Conservation (phyloP, 257 asterid species). For the Fraxinus excelsior region DNA sequence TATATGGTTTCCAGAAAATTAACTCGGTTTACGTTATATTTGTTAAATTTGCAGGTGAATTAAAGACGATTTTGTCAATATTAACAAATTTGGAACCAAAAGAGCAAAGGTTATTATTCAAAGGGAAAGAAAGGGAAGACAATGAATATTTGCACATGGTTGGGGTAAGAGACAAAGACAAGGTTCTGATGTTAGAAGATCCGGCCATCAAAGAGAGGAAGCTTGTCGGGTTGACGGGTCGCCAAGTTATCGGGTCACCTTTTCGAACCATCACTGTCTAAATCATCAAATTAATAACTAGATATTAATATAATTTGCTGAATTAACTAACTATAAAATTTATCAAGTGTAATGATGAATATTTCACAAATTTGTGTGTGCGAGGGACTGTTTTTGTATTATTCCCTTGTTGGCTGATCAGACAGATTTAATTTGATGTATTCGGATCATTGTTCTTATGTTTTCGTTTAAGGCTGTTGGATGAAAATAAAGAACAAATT, state of each 20-base stretch:
- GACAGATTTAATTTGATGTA: background rate
- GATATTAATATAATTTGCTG: background rate
- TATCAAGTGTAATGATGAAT: constrained; percentile 28
- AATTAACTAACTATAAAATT: constrained; percentile 31
- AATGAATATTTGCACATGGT: constrained; percentile 77
- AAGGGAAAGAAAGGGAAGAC: constrained; percentile 85
- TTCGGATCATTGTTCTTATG: too few species aligned
- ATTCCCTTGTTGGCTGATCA: constrained; percentile 41
- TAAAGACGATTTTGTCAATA: constrained; percentile 59
- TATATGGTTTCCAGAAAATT: background rate
- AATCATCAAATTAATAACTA: constrained; percentile 17
- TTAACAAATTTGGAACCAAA: constrained; percentile 60
- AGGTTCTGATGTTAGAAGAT: constrained; percentile 72
- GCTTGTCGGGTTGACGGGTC: constrained; percentile 41
- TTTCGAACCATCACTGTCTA: constrained; percentile 61
- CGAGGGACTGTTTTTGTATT: constrained; percentile 20
- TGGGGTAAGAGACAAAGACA: constrained; percentile 77
- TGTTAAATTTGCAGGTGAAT: constrained; percentile 46
- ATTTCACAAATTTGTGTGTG: constrained; percentile 33
- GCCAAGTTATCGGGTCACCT: constrained; percentile 42
- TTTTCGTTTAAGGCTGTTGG: too few species aligned
- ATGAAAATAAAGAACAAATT: too few species aligned
- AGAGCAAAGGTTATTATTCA: constrained; percentile 74
- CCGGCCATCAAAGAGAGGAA: constrained; percentile 71
- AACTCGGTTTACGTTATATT: background rate